Evolutionary conservation across 2,329 filamentous ascomycete genomes (phyloP), one percentile per base, ranked within the genome.

Genomic region (Stachybotrys chlorohalonatus): DNA sequence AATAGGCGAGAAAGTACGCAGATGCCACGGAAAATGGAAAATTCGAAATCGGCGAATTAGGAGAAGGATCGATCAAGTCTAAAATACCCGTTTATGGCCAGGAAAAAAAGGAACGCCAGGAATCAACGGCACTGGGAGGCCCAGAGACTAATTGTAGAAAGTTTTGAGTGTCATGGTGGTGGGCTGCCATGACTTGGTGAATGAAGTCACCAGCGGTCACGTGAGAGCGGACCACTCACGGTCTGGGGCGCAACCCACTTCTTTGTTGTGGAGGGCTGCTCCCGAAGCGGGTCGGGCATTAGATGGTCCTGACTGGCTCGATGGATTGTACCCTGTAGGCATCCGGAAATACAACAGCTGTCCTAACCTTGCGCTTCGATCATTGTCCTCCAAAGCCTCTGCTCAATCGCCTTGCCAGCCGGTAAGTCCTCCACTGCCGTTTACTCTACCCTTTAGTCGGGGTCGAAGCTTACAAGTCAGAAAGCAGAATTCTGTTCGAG

Each of bases 141-240:
- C 36, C 13, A 42, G 13, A 52, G 50, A 55, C 51, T 49, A 49
- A 61, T 54, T 51, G 54, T 57, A 62, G 53, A 57, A 51, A 54
- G 54, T 56, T 54, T 36, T 54, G 52, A 53, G 56, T 62, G 60
- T 55, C 24, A 46, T 52, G 52, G 62, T 64, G 59, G 63, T 65
- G 63, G 63, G 62, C 54, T 59, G 57, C 54, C 58, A 60, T 56
- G 54, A 55, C 61, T 58, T 60, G 59, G 61, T 59, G 62, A 59
- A 65, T 65, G 63, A 65, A 63, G 61, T 64, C 62, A 64, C 58
- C 51, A 49, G 32, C 47, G 54, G 58, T 65, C 63, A 65, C 63
- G 63, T 65, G 63, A 30, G 49, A 9, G 13, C 5, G 13, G 17
- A 11, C 9, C 48, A 52, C 50, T 55, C 15, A 13, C 9, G 8